Base-by-base conservation (phyloP, 306 rosid genomes). In the Dryas drummondii region DNA sequence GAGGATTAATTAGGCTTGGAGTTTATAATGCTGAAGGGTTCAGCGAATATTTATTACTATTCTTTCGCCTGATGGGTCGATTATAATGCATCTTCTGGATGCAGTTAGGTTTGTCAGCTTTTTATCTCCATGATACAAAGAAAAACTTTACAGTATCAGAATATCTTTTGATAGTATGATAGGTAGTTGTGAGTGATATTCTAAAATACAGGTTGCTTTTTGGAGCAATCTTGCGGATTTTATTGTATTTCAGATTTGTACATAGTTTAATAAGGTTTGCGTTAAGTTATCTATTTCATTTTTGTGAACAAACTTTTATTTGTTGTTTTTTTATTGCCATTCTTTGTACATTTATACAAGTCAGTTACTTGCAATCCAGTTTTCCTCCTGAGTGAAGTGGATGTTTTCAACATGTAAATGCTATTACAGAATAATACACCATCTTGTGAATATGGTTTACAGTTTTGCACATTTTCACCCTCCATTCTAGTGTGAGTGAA, bases 1-100 rank as follows among this genome's bases (percentile, higher is more conserved):
- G 56, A 46, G n/a, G 76, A 45, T 56, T 70, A 52, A 0, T 5
- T 16, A 53, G 74, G 41, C 58, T n/a, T 49, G 76, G 65, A 62
- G 13, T 62, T 59, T 5, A 7, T 40, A 7, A 59, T 22, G 16
- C 60, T 60, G 19, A 17, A 13, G 62, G 70, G 45, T 59, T 42
- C 17, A 5, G 53, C 51, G 14, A 71, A 19, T 19, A 14, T 13
- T 55, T 42, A 55, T 26, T n/a, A 41, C 75, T 17, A 9, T 19
- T 70, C 64, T 12, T 42, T 55, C 16, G 9, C 17, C 37, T 37
- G 13, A 37, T 41, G 74, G 53, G 74, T 70, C 42, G 17, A 17
- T 11, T 11, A 41, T 16, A 8, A 64, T 16, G 50, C 22, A 4
- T 9, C 8, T 40, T 19, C 14, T 7, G 5, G 46, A 40, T 62